Base-by-base conservation (phyloP, 371 early-diverging fungal species). In the Rhizomucor pusillus region DNA sequence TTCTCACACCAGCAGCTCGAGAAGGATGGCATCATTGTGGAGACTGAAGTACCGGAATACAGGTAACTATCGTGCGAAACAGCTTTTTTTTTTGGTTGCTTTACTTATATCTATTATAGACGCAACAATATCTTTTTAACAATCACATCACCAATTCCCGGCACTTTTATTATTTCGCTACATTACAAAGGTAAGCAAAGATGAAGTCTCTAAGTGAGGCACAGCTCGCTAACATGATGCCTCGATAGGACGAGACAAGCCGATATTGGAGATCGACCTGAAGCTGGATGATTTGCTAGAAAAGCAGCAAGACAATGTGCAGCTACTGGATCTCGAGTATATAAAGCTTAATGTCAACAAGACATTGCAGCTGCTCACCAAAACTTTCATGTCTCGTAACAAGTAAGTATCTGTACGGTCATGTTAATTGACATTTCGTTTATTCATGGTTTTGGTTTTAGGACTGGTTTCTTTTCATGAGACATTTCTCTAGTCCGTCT, bases 251-350 rank as follows among this genome's bases (percentile, higher is more conserved):
- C 84, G 97, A 18, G 95, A 95, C 43, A 92, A 91, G 57, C 90
- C 97, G 0, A 92, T 97, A 29, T 66, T 97, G 54, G 94, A 94
- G 69, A 92, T 97, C 86, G 94, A 94, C 68, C 77, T 97, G 52
- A 91, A 92, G 55, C 69, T 97, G 46, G 97, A 97, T 63, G 97
- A 96, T 69, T 66, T 96, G 55, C 74, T 96, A 47, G 95, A 94
- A 69, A 93, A 93, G 85, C 94, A 97, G 82, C 93, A 93, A 67
- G 88, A 91, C 53, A 90, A 93, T 34, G 82, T 91, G 2, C 77
- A 86, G 35, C 63, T 84, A 24, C 67, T 97, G 36, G 96, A 95
- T 67, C 81, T 95, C 6, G 95, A 95, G 69, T 97, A 94, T 56
- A 91, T 97, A n/a, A 91, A 92, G 62, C 75, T 97, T 43, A 87